A percentile compares a stretch with the other conserved stretches of the same genome.
Evolutionary conservation across 768 basidiomycete species (phyloP).

Genomic region (Russula brevipes): DNA sequence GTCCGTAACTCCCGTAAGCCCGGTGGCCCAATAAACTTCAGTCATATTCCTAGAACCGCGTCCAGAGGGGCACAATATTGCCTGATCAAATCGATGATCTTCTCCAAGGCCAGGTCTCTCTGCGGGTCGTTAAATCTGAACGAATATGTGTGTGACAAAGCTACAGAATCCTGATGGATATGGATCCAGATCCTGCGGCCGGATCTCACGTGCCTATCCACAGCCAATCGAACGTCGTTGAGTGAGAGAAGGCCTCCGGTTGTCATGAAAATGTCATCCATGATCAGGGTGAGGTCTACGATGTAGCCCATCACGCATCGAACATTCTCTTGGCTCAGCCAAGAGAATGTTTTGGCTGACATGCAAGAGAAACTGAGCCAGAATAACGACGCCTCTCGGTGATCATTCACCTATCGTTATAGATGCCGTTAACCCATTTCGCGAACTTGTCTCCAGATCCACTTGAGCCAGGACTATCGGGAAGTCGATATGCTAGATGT

Average conservation of each 20-base stretch:
- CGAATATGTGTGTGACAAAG: too few species aligned
- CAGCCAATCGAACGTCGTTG: background rate
- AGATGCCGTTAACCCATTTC: background rate
- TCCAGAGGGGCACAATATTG: too few species aligned
- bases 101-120: too few species aligned
- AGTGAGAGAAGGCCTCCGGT: too few species aligned
- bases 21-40: background rate
- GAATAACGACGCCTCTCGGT: too few species aligned
- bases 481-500: background rate
- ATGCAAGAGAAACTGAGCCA: background rate
- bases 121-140: too few species aligned
- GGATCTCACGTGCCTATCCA: background rate
- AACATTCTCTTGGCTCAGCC: background rate
- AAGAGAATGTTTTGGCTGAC: too few species aligned
- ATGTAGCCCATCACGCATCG: slow-evolving; percentile 10
- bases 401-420: background rate
- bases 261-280: too few species aligned
- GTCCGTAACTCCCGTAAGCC: too few species aligned
- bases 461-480: background rate
- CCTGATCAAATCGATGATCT: too few species aligned
- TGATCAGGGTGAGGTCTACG: background rate
- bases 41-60: too few species aligned
- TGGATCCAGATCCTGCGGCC: background rate
- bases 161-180: background rate
- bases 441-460: background rate